Percentiles rank a stretch among this genome's conserved stretches.
Evolutionary conservation across 805 yeast species (phyloP).

Genomic region (Komagataella mondaviorum): DNA sequence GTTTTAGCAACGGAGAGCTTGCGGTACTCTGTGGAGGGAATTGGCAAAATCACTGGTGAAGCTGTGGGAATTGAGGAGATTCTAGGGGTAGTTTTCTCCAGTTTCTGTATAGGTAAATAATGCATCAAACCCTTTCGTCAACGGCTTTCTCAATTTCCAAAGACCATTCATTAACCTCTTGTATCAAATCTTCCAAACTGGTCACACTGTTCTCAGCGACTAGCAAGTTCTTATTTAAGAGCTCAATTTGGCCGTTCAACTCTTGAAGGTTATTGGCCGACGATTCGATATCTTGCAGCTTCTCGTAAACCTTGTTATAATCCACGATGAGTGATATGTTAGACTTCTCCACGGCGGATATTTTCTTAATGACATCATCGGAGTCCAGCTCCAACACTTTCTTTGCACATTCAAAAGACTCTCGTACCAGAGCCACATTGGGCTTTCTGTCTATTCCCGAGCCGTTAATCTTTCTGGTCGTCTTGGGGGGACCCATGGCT

Average conservation of each 20-base stretch:
- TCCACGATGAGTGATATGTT: not conserved
- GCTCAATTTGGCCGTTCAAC: not conserved
- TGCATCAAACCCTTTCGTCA: not conserved
- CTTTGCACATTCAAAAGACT: constrained; percentile 1
- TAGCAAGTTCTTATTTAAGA: not conserved
- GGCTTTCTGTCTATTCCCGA: not conserved
- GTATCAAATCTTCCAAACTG: not conserved
- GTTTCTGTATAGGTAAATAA: constrained; percentile 87
- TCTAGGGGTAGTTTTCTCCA: constrained; percentile 80
- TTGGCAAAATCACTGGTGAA: constrained; percentile 87
- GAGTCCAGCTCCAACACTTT: constrained; percentile 2
- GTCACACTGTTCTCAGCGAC: not conserved
- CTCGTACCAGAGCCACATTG: not conserved
- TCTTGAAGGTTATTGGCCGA: not conserved
- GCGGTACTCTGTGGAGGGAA: constrained; percentile 64
- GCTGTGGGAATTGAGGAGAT: constrained; percentile 84
- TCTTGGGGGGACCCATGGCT: not conserved
- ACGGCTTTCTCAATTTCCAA: not conserved
- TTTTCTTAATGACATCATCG: not conserved
- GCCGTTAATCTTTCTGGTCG: not conserved
- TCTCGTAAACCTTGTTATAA: not conserved
- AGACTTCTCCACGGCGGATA: constrained; percentile 1
- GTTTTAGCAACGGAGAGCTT: constrained; percentile 74
- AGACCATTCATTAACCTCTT: not conserved
- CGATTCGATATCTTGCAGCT: not conserved